Conservation (phyloP, 1,284 basidiomycete genomes). For the Stygiomarasmius scandens region DNA sequence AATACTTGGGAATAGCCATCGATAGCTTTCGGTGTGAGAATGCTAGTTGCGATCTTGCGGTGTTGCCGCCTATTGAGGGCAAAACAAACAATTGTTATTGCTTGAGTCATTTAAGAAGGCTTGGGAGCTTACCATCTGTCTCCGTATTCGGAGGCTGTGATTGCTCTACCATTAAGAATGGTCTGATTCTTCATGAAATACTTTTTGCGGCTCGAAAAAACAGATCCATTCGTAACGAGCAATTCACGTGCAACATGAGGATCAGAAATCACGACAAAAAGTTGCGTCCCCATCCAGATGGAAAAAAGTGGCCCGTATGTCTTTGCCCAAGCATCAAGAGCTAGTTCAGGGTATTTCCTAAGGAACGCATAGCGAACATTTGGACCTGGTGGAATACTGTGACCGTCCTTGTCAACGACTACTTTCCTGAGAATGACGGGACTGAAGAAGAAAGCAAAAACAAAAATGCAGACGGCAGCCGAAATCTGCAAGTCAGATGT, state of each 20-base stretch:
- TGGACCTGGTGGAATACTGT: constrained; percentile 5
- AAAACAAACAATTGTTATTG: too few relatives aligned
- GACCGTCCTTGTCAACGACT: neutral
- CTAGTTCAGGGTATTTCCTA: constrained; percentile 35
- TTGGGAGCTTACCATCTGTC: constrained; percentile 37
- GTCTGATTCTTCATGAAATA: constrained; percentile 46
- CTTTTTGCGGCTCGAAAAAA: constrained; percentile 43
- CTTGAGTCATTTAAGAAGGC: neutral
- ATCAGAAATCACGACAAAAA: constrained; percentile 45
- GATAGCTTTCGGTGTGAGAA: constrained; percentile 36
- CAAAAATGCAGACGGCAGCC: too few relatives aligned
- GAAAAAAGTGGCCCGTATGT: constrained; percentile 35
- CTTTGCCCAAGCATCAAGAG: constrained; percentile 38
- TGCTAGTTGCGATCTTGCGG: constrained; percentile 36
- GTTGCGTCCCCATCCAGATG: constrained; percentile 36
- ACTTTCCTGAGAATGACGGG: neutral
- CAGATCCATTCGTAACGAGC: constrained; percentile 40
- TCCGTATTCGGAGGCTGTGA: constrained; percentile 43
- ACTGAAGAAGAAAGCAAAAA: neutral
- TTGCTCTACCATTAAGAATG: constrained; percentile 40
- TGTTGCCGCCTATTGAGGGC: constrained; percentile 37
- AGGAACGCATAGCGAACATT: constrained; percentile 9
- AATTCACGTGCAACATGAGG: constrained; percentile 34
- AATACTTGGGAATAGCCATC: constrained; percentile 34
- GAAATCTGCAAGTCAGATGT: too few relatives aligned